Evolutionary conservation across 1,139 yeast species (phyloP).

Genomic region (Candida sojae): DNA sequence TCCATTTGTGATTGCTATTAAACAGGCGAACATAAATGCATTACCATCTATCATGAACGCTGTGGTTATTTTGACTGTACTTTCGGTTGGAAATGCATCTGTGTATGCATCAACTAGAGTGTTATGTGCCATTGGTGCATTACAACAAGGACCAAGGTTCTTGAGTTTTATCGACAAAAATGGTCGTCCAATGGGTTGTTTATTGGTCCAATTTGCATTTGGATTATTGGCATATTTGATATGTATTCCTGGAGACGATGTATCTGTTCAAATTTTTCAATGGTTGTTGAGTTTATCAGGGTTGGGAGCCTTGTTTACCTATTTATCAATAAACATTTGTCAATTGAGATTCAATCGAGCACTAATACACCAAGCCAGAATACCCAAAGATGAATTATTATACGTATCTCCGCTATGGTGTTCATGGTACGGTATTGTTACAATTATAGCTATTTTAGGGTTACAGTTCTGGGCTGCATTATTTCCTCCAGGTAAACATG

Average conservation of each 20-base stretch:
- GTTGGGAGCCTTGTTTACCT: constrained; percentile 25
- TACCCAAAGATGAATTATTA: constrained; percentile 33
- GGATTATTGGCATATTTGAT: constrained; percentile 34
- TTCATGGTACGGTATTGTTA: constrained; percentile 33
- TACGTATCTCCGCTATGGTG: constrained; percentile 28
- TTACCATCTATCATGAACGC: constrained; percentile 37
- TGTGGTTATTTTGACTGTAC: constrained; percentile 32
- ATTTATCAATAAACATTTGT: constrained; percentile 31
- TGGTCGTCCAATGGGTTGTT: constrained; percentile 38
- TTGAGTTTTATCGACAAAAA: constrained; percentile 32
- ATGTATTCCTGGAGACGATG: constrained; percentile 26
- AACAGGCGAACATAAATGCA: constrained; percentile 29
- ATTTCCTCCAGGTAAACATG: constrained; percentile 30
- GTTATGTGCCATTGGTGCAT: constrained; percentile 36
- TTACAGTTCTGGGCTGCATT: constrained; percentile 44
- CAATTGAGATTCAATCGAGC: constrained; percentile 36
- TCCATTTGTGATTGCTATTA: constrained; percentile 44
- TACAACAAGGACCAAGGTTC: constrained; percentile 34
- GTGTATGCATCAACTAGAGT: constrained; percentile 40
- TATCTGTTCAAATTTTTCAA: constrained; percentile 20
- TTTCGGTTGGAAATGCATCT: constrained; percentile 37
- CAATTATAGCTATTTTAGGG: constrained; percentile 26
- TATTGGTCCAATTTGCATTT: constrained; percentile 23
- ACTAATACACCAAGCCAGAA: constrained; percentile 26
- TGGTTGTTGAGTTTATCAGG: constrained; percentile 28